Percentiles rank a stretch among this genome's conserved stretches.
Evolutionary conservation across 1,284 basidiomycete genomes (phyloP).

Genomic region (Leccinum ambiguum): DNA sequence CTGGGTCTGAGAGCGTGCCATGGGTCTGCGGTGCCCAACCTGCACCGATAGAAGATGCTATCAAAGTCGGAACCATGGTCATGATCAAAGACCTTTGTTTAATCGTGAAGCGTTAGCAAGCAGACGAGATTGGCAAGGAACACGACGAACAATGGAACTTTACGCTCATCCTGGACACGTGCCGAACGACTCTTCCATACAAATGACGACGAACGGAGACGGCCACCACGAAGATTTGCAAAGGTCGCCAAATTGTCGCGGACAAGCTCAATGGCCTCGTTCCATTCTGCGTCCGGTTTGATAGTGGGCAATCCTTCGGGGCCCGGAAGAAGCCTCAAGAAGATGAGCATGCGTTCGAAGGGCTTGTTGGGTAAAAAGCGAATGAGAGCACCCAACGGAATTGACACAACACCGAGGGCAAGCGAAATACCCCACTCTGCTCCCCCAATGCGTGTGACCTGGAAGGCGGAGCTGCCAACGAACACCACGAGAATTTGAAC

Average conservation of each 20-base stretch:
- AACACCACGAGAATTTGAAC: constrained; percentile 87
- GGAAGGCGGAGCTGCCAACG: constrained; percentile 90
- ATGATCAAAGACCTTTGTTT: constrained; percentile 55
- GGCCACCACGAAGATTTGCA: constrained; percentile 81
- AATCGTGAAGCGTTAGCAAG: constrained; percentile 10
- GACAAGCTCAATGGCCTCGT: constrained; percentile 71
- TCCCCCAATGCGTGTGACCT: constrained; percentile 78
- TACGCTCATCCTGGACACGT: constrained; percentile 49
- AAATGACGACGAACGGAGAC: constrained; percentile 80
- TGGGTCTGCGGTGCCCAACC: constrained; percentile 62
- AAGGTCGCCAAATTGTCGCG: constrained; percentile 86
- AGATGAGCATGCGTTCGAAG: constrained; percentile 72
- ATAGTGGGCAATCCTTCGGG: constrained; percentile 66
- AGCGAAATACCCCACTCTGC: constrained; percentile 93
- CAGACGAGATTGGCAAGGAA: neutral
- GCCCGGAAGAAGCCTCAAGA: constrained; percentile 64
- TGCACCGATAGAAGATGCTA: constrained; percentile 84
- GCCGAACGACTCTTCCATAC: constrained; percentile 76
- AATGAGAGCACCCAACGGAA: constrained; percentile 85
- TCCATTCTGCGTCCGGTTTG: constrained; percentile 68
- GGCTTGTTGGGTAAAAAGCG: constrained; percentile 83
- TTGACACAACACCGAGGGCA: constrained; percentile 81
- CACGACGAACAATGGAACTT: constrained; percentile 39
- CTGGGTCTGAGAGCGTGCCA: constrained; percentile 72
- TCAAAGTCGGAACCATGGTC: constrained; percentile 87